These are phyloP conservation scores for Epichloe scottii DNA, from an alignment of 2,329 filamentous ascomycete species.

Conservation along the genomic window DNA sequence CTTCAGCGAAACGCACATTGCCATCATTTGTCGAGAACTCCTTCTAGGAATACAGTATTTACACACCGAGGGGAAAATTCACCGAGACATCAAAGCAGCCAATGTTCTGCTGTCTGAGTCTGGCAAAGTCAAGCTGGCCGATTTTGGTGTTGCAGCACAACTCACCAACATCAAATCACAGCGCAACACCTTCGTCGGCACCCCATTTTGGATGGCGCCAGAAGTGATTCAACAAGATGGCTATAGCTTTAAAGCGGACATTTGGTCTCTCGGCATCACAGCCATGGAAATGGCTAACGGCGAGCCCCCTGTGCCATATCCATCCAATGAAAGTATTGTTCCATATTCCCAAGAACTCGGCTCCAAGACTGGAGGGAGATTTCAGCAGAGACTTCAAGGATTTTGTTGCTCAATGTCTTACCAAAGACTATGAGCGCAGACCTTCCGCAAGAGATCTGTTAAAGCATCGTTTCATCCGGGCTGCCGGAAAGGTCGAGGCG, in stretches of 20 bases:
- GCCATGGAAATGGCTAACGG: constrained; percentile 82
- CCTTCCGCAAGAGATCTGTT: constrained; percentile 79
- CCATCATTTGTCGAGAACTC: constrained; percentile 86
- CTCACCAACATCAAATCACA: constrained; percentile 96
- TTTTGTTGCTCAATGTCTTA: constrained; percentile 79
- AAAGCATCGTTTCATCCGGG: constrained; percentile 76
- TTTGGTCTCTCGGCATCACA: constrained; percentile 87
- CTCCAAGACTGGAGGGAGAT: constrained; percentile 71
- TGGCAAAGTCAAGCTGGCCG: constrained; percentile 88
- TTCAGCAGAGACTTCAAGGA: constrained; percentile 91
- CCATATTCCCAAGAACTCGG: constrained; percentile 76
- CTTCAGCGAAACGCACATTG: constrained; percentile 82
- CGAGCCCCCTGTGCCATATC: constrained; percentile 71
- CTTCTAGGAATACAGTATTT: constrained; percentile 85
- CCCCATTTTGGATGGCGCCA: constrained; percentile 94
- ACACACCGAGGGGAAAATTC: constrained; percentile 88
- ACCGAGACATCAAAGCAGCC: constrained; percentile 92
- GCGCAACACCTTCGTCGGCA: constrained; percentile 93
- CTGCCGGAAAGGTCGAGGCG: constrained; percentile 76
- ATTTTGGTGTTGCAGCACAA: constrained; percentile 95
- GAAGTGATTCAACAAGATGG: constrained; percentile 83
- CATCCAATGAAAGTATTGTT: constrained; percentile 94
- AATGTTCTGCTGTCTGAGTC: constrained; percentile 86
- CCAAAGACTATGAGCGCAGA: constrained; percentile 79
- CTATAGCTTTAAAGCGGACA: constrained; percentile 80